A percentile compares a stretch with the other conserved stretches of the same genome.
phyloP scores from a whole-genome alignment of 2,329 filamentous ascomycete genomes.

The Ceratocystis variospora region DNA sequence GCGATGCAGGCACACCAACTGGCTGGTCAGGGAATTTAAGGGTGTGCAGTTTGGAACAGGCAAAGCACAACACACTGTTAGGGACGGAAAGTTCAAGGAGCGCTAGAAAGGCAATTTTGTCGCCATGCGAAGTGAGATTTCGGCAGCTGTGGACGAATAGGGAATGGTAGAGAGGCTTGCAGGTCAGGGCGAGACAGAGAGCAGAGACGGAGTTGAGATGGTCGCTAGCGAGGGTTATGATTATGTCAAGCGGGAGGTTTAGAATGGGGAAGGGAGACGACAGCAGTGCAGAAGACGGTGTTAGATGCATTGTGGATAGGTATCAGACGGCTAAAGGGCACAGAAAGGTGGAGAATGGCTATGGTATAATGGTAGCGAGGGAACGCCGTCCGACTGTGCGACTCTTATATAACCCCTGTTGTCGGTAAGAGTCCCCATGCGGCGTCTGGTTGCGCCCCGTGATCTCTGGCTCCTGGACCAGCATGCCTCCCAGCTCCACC shows the following conservation, averaged over 20 bases:
- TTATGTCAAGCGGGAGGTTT: slow-evolving; percentile 15
- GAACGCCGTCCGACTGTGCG: not conserved
- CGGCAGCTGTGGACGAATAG: not conserved
- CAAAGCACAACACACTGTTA: slow-evolving; percentile 6
- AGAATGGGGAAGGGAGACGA: slow-evolving; percentile 8
- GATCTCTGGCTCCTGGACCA: not conserved
- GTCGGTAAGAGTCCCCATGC: not conserved
- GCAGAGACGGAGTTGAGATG: slow-evolving; percentile 7
- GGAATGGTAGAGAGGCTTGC: slow-evolving; percentile 5
- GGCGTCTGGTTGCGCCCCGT: not conserved
- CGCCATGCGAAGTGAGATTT: not conserved
- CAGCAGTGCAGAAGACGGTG: not conserved
- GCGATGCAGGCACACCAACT: slow-evolving; percentile 11
- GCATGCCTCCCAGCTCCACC: not conserved
- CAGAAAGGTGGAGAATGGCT: not conserved
- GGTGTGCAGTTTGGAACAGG: slow-evolving; percentile 13
- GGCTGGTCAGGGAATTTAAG: not conserved
- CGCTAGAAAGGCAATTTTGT: slow-evolving; percentile 9
- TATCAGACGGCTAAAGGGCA: not conserved
- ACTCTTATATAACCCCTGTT: not conserved
- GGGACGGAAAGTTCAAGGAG: slow-evolving; percentile 5
- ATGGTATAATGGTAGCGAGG: not conserved
- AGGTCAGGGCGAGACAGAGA: slow-evolving; percentile 3
- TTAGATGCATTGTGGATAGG: not conserved
- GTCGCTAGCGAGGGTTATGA: slow-evolving; percentile 6